Base-by-base conservation (phyloP, 2,329 filamentous ascomycete genomes). In the Helotiales sp. region DNA sequence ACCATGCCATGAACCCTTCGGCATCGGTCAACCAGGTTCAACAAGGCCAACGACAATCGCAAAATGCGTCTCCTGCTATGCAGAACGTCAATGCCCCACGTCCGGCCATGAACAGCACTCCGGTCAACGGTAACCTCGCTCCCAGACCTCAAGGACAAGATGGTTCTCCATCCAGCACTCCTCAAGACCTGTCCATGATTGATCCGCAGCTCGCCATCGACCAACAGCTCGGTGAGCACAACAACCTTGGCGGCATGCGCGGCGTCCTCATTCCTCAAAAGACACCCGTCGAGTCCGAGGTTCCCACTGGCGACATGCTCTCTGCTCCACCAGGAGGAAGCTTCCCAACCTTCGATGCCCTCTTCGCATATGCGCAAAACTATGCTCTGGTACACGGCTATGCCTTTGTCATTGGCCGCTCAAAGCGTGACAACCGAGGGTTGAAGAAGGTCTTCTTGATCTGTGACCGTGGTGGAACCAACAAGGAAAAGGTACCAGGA, bases 301-400 rank as follows among this genome's bases (percentile, higher is more conserved):
- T 70, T 2, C 48, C 61, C 8, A 66, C 64, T 57, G 68, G 63
- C 24, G 66, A 67, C 22, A 70, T 71, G 68, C 63, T 71, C 10
- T 67, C 67, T 30, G 59, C 69, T 15, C 85, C 85, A 3, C 84
- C 84, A 1, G 82, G 87, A 66, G 85, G 84, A 6, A 86, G 82
- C 64, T 88, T 84, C 63, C 79, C 83, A 2, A 87, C 83, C 2
- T 75, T 88, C 25, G 85, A 88, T 60, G 83, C 83, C 7, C 81
- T 88, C 8, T 85, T 87, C 66, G 83, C 85, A 68, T 82, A 81
- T 29, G 84, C 87, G 17, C 73, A 87, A 57, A 75, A 78, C n/a
- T 87, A 87, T 67, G 87, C 84, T 67, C 85, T 84, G 0, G 85
- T 84, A 15, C 84, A 87, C 42, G 85, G 85, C 47, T 88, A 87